Conservation (phyloP, 2,329 filamentous ascomycete genomes). For the Penicillium sp. region DNA sequence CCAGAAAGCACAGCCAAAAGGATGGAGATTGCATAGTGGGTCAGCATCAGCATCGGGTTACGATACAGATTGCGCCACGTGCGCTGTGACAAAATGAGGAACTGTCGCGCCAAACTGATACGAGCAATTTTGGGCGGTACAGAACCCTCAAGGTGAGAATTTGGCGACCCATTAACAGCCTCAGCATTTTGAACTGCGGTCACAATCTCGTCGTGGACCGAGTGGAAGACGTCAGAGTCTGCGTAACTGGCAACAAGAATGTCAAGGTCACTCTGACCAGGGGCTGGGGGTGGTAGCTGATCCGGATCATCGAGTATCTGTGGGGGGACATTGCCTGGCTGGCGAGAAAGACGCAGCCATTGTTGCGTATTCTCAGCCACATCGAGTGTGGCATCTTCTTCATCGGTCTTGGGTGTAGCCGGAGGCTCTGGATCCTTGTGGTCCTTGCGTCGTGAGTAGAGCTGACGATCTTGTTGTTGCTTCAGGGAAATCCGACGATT, state of each 20-base stretch:
- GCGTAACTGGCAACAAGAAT: slow-evolving; percentile 73
- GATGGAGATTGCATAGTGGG: slow-evolving; percentile 96
- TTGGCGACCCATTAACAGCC: slow-evolving; percentile 66
- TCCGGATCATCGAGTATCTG: slow-evolving; percentile 70
- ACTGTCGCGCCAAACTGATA: slow-evolving; percentile 77
- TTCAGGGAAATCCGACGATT: slow-evolving; percentile 79
- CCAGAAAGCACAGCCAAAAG: slow-evolving; percentile 90
- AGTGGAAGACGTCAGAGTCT: slow-evolving; percentile 72
- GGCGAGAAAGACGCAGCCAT: slow-evolving; percentile 61
- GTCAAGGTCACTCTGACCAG: slow-evolving; percentile 75
- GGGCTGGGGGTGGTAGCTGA: slow-evolving; percentile 59
- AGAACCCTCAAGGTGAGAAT: slow-evolving; percentile 54
- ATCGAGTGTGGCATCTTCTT: slow-evolving; percentile 58
- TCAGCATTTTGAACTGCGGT: slow-evolving; percentile 65
- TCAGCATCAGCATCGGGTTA: slow-evolving; percentile 97
- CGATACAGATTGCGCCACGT: slow-evolving; percentile 98
- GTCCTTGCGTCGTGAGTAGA: slow-evolving; percentile 80
- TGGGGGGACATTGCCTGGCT: slow-evolving; percentile 54
- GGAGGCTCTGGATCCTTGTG: slow-evolving; percentile 46
- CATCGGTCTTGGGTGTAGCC: slow-evolving; percentile 63
- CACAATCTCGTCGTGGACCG: slow-evolving; percentile 76
- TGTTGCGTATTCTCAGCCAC: slow-evolving; percentile 55
- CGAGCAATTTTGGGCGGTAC: slow-evolving; percentile 73
- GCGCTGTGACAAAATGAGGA: slow-evolving; percentile 81
- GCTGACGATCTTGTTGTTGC: slow-evolving; percentile 81